These are phyloP conservation scores for Clonostachys solani DNA, from an alignment of 2,329 filamentous ascomycete genomes.

Conservation along the genomic window DNA sequence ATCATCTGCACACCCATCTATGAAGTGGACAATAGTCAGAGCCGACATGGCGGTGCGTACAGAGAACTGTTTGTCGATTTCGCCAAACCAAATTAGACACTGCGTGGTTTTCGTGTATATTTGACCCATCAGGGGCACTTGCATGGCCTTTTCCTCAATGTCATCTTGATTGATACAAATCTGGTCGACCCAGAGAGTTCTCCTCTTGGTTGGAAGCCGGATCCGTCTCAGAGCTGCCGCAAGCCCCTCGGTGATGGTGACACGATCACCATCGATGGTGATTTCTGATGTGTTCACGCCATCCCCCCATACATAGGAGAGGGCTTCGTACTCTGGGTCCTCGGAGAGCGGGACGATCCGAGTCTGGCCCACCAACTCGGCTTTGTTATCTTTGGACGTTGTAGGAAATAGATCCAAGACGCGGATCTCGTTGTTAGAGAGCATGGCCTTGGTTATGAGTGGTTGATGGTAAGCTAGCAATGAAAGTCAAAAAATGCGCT, in stretches of 20 bases:
- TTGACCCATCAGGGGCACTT: slow-evolving; percentile 13
- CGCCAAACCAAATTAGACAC: too few species aligned
- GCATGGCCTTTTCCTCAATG: slow-evolving; percentile 8
- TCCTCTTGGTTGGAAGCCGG: not conserved
- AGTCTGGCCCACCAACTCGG: too few species aligned
- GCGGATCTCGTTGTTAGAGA: too few species aligned
- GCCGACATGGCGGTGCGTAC: too few species aligned
- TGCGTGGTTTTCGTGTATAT: slow-evolving; percentile 9
- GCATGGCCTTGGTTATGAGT: too few species aligned
- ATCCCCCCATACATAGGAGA: slow-evolving; percentile 1
- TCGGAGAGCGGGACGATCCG: not conserved
- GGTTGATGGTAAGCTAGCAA: too few species aligned
- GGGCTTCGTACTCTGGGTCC: not conserved
- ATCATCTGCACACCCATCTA: too few species aligned
- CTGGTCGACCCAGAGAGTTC: slow-evolving; percentile 12
- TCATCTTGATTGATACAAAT: slow-evolving; percentile 15
- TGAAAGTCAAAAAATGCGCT: too few species aligned
- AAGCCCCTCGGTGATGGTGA: not conserved
- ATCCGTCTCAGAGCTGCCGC: not conserved
- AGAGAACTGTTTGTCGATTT: too few species aligned
- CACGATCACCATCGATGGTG: not conserved
- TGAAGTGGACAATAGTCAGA: too few species aligned
- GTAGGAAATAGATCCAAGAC: too few species aligned
- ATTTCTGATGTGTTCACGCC: not conserved
- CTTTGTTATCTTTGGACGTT: too few species aligned